These are phyloP conservation scores for Cryphonectria radicalis DNA, from an alignment of 2,329 filamentous ascomycete genomes.

Conservation along the genomic window DNA sequence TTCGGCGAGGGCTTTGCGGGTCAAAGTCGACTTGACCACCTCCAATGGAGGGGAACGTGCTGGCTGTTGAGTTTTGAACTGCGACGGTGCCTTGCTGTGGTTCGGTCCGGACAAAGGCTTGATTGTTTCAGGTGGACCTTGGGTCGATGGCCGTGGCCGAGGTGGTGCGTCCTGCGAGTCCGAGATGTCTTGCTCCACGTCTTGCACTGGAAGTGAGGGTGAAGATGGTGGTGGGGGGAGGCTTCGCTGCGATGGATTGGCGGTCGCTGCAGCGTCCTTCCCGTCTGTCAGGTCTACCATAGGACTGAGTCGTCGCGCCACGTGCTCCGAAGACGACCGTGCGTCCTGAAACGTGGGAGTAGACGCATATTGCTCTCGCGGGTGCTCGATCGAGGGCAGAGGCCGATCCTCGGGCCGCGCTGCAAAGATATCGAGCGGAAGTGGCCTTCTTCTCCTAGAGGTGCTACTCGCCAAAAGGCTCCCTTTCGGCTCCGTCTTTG, in stretches of 20 bases:
- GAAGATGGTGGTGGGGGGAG: background rate
- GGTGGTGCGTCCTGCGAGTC: constrained; percentile 16
- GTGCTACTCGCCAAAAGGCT: background rate
- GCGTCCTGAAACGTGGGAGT: background rate
- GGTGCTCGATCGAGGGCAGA: background rate
- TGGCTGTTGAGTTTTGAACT: background rate
- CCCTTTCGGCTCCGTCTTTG: background rate
- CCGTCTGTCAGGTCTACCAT: background rate
- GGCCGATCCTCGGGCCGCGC: background rate
- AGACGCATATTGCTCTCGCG: background rate
- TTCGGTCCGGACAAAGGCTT: background rate
- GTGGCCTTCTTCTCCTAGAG: background rate
- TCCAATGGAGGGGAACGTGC: constrained; percentile 2
- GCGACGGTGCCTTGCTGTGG: background rate
- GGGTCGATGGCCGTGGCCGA: background rate
- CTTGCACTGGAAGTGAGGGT: background rate
- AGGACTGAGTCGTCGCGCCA: background rate
- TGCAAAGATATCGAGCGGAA: constrained; percentile 3
- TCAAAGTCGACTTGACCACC: background rate
- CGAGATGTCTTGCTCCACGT: constrained; percentile 16
- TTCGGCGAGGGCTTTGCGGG: background rate
- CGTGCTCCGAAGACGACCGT: background rate
- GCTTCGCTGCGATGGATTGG: background rate
- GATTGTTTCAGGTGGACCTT: background rate
- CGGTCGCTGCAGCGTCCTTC: background rate